phyloP scores from a whole-genome alignment of 2,329 filamentous ascomycete species.

The Blumeria graminis region DNA sequence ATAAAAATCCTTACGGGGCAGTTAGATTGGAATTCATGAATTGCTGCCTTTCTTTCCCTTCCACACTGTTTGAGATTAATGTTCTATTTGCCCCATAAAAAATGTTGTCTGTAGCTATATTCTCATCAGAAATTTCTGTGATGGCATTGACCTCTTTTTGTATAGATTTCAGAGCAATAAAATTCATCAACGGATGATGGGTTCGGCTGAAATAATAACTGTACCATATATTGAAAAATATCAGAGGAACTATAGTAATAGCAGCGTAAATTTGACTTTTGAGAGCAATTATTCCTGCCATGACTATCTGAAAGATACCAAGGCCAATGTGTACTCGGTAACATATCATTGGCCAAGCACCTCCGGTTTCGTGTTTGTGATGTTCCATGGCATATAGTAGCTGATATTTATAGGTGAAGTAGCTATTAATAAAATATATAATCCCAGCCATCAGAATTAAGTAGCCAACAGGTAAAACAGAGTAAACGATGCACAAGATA shows the following conservation, averaged over 20 bases:
- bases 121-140: constrained; percentile 20
- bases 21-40: constrained; percentile 61
- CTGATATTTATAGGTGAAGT: constrained; percentile 92
- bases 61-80: constrained; percentile 27
- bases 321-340: constrained; percentile 72
- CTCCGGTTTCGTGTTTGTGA: constrained; percentile 76
- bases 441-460: constrained; percentile 61
- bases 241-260: constrained; percentile 47
- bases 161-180: constrained; percentile 78
- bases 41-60: constrained; percentile 39
- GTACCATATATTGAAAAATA: constrained; percentile 71
- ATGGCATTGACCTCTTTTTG: constrained; percentile 32
- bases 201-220: constrained; percentile 55
- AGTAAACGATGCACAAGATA: constrained; percentile 90
- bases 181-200: constrained; percentile 73
- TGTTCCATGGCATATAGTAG: constrained; percentile 96
- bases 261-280: constrained; percentile 50
- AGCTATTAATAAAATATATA: constrained; percentile 60
- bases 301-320: constrained; percentile 72
- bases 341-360: constrained; percentile 91
- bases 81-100: no score
- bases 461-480: constrained; percentile 57
- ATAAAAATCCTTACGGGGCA: constrained; percentile 27
- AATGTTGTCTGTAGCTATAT: constrained; percentile 6
- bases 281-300: constrained; percentile 65